phyloP scores from a whole-genome alignment of 164 flowering plant genomes.

The Amborella trichopoda region DNA sequence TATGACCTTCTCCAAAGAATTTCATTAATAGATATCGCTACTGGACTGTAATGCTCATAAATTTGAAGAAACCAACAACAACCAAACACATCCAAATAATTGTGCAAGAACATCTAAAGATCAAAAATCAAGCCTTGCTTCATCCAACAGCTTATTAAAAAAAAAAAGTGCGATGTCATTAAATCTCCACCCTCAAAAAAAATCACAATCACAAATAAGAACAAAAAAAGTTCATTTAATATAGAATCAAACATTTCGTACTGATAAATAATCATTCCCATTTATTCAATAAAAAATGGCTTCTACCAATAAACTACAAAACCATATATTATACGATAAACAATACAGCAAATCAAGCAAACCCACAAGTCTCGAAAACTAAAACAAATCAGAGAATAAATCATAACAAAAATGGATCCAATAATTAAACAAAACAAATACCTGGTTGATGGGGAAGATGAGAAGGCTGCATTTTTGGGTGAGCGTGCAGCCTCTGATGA shows the following conservation, averaged over 20 bases:
- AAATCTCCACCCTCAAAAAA: too few species aligned
- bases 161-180: too few species aligned
- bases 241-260: not conserved
- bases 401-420: not conserved
- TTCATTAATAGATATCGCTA: too few species aligned
- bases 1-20: too few species aligned
- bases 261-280: not conserved
- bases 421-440: slow-evolving; percentile 1
- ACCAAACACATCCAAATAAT: too few species aligned
- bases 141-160: too few species aligned
- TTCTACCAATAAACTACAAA: not conserved
- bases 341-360: not conserved
- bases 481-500: slow-evolving; percentile 10
- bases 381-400: not conserved
- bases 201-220: not conserved
- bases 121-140: too few species aligned
- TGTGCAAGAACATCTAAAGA: too few species aligned
- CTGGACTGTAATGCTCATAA: too few species aligned
- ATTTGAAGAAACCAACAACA: too few species aligned
- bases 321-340: not conserved
- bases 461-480: not conserved
- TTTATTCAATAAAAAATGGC: not conserved
- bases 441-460: slow-evolving; percentile 7
- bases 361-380: not conserved
- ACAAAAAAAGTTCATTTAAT: not conserved